Evolutionary conservation across 805 yeast genomes (phyloP).

Genomic region (Pichia nakasei): DNA sequence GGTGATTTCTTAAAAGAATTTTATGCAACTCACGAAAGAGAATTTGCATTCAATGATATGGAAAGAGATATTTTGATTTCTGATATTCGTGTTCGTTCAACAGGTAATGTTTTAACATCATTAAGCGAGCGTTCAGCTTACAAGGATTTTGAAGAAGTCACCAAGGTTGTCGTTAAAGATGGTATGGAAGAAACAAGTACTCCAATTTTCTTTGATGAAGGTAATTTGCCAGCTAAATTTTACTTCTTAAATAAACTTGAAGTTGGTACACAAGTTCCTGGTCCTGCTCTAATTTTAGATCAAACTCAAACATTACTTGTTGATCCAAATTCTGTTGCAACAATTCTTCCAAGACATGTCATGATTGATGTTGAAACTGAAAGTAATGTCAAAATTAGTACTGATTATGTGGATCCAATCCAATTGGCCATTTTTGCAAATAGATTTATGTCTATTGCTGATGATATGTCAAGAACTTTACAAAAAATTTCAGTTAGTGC

Average conservation of each 20-base stretch:
- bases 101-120: conserved; percentile 46
- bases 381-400: background rate
- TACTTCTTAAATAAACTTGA: conserved; percentile 43
- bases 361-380: conserved; percentile 8
- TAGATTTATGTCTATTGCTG: conserved; percentile 84
- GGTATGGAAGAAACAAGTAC: conserved; percentile 31
- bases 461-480: conserved; percentile 76
- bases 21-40: conserved; percentile 50
- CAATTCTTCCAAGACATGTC: conserved; percentile 51
- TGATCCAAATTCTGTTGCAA: conserved; percentile 51
- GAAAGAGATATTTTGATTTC: conserved; percentile 51
- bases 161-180: conserved; percentile 15
- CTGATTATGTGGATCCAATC: conserved; percentile 48
- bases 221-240: conserved; percentile 39
- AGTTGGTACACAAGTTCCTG: conserved; percentile 45
- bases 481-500: conserved; percentile 76
- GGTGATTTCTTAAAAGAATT: conserved; percentile 37
- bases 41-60: conserved; percentile 58
- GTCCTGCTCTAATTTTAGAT: conserved; percentile 75
- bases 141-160: conserved; percentile 33
- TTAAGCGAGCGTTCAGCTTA: conserved; percentile 36
- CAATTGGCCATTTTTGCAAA: conserved; percentile 70
- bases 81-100: conserved; percentile 65
- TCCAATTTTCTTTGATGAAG: conserved; percentile 49
- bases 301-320: conserved; percentile 72